Base-by-base conservation (phyloP, 1,284 basidiomycete species). In the Ceratorhiza oryzae-sativae region DNA sequence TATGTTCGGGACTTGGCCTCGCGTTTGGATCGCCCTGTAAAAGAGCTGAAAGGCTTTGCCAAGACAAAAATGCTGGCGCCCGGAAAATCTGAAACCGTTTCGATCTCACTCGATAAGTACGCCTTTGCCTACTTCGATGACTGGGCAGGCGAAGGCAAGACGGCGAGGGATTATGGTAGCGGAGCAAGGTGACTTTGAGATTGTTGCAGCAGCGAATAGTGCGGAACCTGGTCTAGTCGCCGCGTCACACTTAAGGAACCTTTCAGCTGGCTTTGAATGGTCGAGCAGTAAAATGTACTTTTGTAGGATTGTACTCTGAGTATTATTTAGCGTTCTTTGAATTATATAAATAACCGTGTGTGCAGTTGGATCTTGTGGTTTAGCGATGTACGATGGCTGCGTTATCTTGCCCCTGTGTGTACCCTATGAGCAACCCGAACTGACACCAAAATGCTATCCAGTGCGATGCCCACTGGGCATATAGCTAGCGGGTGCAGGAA, bases 61-160 rank as follows among this genome's bases (percentile, higher is more conserved):
- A 81, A 81, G 73, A 76, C 80, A 3, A 53, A 75, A 36, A 74
- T 76, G 30, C 74, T 81, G 18, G 62, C 72, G 30, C 77, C 79
- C 2, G 80, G 80, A 1, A 71, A 77, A 71, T 75, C 71, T 1
- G 75, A 75, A 36, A 76, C 71, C 1, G 79, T 79, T 46, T 73
- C 75, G 41, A 74, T 81, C 55, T 71, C 60, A 15, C 74, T 81
- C 23, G 80, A 81, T 72, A 80, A 80, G 73, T 80, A 81, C 71
- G 80, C 80, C 61, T 76, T 81, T 20, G 79, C 79, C 15, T 80
- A 81, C 76, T 80, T 80, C 78, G 80, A 81, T 73, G 80, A 80
- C 65, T 68, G 75, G 39, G 76, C 74, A 58, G 74, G 76, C 39
- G 75, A 75, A 20, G 80, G 79, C 77, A 71, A 27, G 78, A 75